phyloP scores from a whole-genome alignment of 768 basidiomycete genomes.

The Termitomyces sp. region DNA sequence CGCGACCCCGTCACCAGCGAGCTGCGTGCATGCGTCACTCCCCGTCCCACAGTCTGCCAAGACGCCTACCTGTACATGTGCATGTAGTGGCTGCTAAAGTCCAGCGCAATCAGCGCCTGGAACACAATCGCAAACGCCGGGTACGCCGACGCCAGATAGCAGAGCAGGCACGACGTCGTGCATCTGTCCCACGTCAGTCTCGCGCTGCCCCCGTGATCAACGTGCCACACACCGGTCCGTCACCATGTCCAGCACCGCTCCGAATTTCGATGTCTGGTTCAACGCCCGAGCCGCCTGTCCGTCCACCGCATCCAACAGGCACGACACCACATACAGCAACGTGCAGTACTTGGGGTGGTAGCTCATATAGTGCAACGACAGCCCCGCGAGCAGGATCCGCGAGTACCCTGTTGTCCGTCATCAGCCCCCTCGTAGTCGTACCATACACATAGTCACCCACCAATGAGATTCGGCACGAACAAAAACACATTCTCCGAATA shows the following conservation, averaged over 20 bases:
- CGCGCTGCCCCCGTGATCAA: not conserved
- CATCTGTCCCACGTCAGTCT: slow-evolving; percentile 48
- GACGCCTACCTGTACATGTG: slow-evolving; percentile 94
- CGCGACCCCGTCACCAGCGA: slow-evolving; percentile 91
- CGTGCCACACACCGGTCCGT: slow-evolving; percentile 74
- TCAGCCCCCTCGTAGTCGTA: slow-evolving; percentile 4
- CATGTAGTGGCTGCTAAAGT: slow-evolving; percentile 98
- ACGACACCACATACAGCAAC: slow-evolving; percentile 81
- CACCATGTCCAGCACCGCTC: slow-evolving; percentile 98
- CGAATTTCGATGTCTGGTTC: slow-evolving; percentile 92
- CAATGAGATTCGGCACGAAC: slow-evolving; percentile 96
- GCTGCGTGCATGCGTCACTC: slow-evolving; percentile 33
- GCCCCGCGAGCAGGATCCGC: slow-evolving; percentile 83
- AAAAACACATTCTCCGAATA: slow-evolving; percentile 96
- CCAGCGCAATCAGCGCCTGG: slow-evolving; percentile 93
- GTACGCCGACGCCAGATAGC: slow-evolving; percentile 89
- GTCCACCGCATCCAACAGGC: slow-evolving; percentile 92
- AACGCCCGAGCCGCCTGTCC: slow-evolving; percentile 87
- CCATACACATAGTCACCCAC: slow-evolving; percentile 33
- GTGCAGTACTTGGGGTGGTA: slow-evolving; percentile 93
- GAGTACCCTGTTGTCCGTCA: slow-evolving; percentile 68
- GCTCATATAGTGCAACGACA: slow-evolving; percentile 90
- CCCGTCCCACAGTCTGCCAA: not conserved
- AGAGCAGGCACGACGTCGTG: slow-evolving; percentile 91
- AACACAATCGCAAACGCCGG: slow-evolving; percentile 80